Conservation (phyloP, 2,329 filamentous ascomycete genomes). For the Coniochaeta sp. region DNA sequence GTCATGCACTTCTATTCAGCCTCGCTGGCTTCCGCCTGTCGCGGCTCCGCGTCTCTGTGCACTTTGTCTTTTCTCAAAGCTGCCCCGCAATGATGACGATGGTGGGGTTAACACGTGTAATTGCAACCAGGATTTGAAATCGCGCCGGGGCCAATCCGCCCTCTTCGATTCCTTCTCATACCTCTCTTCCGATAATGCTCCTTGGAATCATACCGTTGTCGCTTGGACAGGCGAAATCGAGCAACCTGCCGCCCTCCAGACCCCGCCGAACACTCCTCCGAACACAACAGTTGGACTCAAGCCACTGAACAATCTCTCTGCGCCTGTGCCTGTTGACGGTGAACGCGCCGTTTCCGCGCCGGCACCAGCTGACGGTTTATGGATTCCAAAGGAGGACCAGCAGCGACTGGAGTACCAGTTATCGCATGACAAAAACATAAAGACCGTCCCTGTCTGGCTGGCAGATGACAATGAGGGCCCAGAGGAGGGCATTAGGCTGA, state of each 20-base stretch:
- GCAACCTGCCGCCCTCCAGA: conserved; percentile 33
- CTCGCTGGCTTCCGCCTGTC: not conserved
- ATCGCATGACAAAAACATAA: conserved; percentile 63
- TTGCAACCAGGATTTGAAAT: conserved; percentile 55
- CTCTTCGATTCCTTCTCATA: conserved; percentile 87
- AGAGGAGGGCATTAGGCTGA: conserved; percentile 63
- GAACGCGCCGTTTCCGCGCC: conserved; percentile 46
- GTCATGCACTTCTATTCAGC: conserved; percentile 15
- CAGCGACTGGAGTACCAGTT: conserved; percentile 67
- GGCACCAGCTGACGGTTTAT: conserved; percentile 59
- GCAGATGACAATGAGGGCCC: conserved; percentile 63
- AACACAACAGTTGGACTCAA: conserved; percentile 41
- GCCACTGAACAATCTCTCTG: conserved; percentile 66
- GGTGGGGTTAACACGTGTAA: conserved; percentile 10
- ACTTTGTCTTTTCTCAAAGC: conserved; percentile 5
- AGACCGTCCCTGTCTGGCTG: conserved; percentile 83
- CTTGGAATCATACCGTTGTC: conserved; percentile 88
- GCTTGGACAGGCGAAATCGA: conserved; percentile 92
- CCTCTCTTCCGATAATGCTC: conserved; percentile 72
- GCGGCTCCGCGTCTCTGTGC: not conserved
- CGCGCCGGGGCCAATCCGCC: conserved; percentile 80
- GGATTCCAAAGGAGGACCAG: conserved; percentile 63
- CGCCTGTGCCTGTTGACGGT: conserved; percentile 67
- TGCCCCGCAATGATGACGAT: conserved; percentile 2
- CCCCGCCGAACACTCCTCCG: conserved; percentile 39